Conservation (phyloP, 1,139 yeast species). For the Blastobotrys malaysiensis region DNA sequence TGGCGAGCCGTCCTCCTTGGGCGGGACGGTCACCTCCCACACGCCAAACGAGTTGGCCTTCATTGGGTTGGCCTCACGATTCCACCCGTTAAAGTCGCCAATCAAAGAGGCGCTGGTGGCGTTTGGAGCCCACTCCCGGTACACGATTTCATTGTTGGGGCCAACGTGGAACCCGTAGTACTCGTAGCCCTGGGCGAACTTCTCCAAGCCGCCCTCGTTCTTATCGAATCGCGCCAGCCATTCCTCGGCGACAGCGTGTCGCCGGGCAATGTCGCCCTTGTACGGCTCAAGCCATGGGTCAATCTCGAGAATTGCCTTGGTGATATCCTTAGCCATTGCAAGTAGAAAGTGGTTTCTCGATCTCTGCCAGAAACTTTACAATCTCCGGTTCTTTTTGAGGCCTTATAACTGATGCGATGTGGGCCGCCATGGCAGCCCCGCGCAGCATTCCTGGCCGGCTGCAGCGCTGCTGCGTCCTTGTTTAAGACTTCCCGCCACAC, state of each 20-base stretch:
- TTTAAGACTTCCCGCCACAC: background rate
- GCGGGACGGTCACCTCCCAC: conserved; percentile 55
- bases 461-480: background rate
- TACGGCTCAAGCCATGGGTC: conserved; percentile 91
- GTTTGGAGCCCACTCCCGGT: conserved; percentile 86
- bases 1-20: conserved; percentile 43
- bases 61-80: conserved; percentile 53
- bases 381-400: background rate
- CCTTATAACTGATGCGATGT: background rate
- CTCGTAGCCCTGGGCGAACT: conserved; percentile 58
- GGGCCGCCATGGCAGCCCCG: background rate
- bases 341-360: background rate
- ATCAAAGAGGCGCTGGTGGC: conserved; percentile 68
- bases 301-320: conserved; percentile 39
- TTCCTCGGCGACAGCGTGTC: conserved; percentile 51
- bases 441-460: background rate
- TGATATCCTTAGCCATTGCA: background rate
- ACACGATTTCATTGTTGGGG: conserved; percentile 47
- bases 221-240: conserved; percentile 48
- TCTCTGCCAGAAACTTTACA: background rate
- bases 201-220: conserved; percentile 44
- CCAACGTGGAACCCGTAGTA: conserved; percentile 71
- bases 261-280: conserved; percentile 51
- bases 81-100: conserved; percentile 92
- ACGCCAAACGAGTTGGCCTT: conserved; percentile 55